Evolutionary conservation across 768 basidiomycete species (phyloP), one percentile per base, ranked within the genome.

Genomic region (Lactarius quietus): DNA sequence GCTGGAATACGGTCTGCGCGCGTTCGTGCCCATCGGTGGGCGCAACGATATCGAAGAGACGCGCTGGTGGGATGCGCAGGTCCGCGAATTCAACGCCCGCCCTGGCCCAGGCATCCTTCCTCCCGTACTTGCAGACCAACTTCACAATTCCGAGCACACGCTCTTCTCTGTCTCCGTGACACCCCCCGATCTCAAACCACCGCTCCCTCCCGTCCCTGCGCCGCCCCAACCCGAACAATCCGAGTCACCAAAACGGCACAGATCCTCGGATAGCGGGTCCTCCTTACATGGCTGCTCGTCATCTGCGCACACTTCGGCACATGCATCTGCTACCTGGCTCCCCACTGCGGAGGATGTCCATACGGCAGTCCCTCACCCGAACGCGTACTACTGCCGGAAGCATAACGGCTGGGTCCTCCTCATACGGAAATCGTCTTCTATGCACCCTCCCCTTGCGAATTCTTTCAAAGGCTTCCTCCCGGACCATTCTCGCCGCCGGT

Each of bases 321-420:
- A 3, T 53, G n/a, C n/a, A n/a, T n/a, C 74, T 26, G 72, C 70
- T 59, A 10, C 61, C 63, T 64, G 35, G 9, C 72, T 78, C 12
- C 88, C 87, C 1, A 79, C 85, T n/a, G 78, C 81, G 63, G 83
- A 85, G 39, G 89, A 92, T 69, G 78, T 87, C 7, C 82, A 81
- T n/a, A 83, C 81, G 18, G 82, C 90, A 33, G 80, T 90, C 35
- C 92, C 92, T 15, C 91, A 94, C 72, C 87, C 92, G 6, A 84
- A 90, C 69, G 90, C 89, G 17, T 90, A 90, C 73, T 94, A 89
- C 72, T 93, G 91, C 72, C 83, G 85, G 28, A 86, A 85, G 72
- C 89, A 93, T 63, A 90, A 93, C 69, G 87, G 88, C 7, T 94
- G 92, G 92, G 83, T 92, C 38, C 81, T 93, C 43, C 78, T 93